These are phyloP conservation scores for Eutrema salsugineum DNA, from an alignment of 441 rosid species.

Conservation along the genomic window DNA sequence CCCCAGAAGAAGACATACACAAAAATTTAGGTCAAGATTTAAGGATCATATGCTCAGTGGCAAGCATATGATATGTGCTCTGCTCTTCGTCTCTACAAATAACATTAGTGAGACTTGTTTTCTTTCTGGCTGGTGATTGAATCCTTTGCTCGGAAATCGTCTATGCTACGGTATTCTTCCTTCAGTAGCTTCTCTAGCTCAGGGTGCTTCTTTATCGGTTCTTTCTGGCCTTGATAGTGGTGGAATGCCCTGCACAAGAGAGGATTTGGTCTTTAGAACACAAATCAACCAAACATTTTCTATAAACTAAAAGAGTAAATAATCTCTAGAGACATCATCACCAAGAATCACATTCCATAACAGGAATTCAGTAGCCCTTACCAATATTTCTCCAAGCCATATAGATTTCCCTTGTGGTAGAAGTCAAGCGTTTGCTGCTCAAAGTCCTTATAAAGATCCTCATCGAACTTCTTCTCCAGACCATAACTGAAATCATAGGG, in stretches of 20 bases:
- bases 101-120: slow-evolving; percentile 22
- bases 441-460: slow-evolving; percentile 80
- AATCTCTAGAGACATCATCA: neutral
- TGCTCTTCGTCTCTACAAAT: slow-evolving; percentile 2
- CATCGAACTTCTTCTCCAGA: slow-evolving; percentile 75
- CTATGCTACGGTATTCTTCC: slow-evolving; percentile 65
- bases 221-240: slow-evolving; percentile 66
- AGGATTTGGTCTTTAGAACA: neutral
- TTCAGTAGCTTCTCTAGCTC: slow-evolving; percentile 75
- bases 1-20: slow-evolving; percentile 18
- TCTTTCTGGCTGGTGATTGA: slow-evolving; percentile 31
- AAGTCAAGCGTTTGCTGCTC: slow-evolving; percentile 81
- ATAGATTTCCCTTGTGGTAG: slow-evolving; percentile 72
- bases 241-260: slow-evolving; percentile 80
- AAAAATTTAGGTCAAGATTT: slow-evolving; percentile 17
- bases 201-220: slow-evolving; percentile 60
- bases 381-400: slow-evolving; percentile 98
- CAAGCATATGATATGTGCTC: slow-evolving; percentile 1
- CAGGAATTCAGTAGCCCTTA: slow-evolving; percentile 25
- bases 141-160: slow-evolving; percentile 72
- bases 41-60: slow-evolving; percentile 18
- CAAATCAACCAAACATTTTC: neutral
- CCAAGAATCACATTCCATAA: neutral
- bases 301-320: neutral
- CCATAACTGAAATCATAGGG: slow-evolving; percentile 59